Percentiles rank a stretch among this genome's conserved stretches.
phyloP scores from a whole-genome alignment of 331 rosid species.

The Quercus phellos region DNA sequence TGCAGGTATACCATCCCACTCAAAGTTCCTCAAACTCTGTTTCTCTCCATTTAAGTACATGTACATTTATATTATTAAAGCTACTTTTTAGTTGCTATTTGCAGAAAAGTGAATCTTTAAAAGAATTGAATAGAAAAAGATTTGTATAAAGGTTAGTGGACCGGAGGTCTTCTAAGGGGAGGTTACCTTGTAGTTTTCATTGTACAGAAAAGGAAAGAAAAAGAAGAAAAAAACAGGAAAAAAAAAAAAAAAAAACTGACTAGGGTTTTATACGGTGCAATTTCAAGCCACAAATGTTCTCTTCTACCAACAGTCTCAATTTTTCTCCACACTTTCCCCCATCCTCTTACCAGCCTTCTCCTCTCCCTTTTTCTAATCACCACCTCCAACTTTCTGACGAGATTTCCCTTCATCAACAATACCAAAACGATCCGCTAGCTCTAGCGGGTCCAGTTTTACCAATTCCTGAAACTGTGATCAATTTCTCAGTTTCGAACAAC shows the following conservation, averaged over 20 bases:
- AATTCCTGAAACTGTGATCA: background rate
- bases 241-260: too few species aligned
- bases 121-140: background rate
- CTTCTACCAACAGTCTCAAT: conserved; percentile 10
- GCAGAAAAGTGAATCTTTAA: background rate
- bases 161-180: background rate
- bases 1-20: too few species aligned
- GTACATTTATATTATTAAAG: background rate
- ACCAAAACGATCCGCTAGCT: conserved; percentile 6
- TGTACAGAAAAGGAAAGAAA: background rate
- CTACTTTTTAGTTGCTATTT: background rate
- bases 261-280: background rate
- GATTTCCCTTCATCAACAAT: conserved; percentile 5
- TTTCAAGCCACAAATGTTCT: conserved; percentile 11
- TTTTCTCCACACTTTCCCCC: conserved; percentile 25
- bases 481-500: conserved; percentile 15
- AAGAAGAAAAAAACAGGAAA: too few species aligned
- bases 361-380: conserved; percentile 1
- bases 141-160: background rate
- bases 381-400: background rate
- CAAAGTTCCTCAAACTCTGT: background rate
- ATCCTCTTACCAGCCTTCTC: background rate
- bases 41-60: background rate
- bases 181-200: background rate
- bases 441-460: conserved; percentile 4